Conservation (phyloP, 2,329 filamentous ascomycete species). For the Colletotrichum graminicola region DNA sequence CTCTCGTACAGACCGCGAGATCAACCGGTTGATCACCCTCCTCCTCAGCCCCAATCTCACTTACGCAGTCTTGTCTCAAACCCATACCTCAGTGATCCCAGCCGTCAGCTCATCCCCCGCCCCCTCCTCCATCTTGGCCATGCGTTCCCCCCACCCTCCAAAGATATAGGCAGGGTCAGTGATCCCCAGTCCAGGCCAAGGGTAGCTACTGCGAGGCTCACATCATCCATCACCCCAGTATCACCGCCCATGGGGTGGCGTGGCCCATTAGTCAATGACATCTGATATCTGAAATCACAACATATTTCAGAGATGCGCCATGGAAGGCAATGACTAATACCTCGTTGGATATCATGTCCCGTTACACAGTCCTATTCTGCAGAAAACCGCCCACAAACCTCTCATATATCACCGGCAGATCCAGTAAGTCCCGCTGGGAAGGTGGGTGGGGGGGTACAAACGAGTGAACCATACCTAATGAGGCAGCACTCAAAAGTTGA, state of each 20-base stretch:
- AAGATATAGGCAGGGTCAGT: not conserved
- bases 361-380: not conserved
- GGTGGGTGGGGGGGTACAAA: not conserved
- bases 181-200: not conserved
- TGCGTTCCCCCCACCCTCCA: not conserved
- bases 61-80: not conserved
- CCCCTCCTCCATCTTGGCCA: not conserved
- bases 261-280: not conserved
- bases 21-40: constrained; percentile 26
- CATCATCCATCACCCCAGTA: constrained; percentile 12
- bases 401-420: constrained; percentile 1
- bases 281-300: constrained; percentile 1
- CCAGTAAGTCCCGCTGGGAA: not conserved
- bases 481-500: constrained; percentile 4
- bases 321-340: not conserved
- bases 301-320: not conserved
- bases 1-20: constrained; percentile 25
- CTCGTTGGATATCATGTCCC: not conserved
- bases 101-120: not conserved
- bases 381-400: not conserved
- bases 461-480: not conserved
- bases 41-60: constrained; percentile 2
- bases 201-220: not conserved
- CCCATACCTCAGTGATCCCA: not conserved
- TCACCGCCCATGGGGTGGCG: not conserved